These are phyloP conservation scores for Trypanosoma theileri DNA, from an alignment of 208 protist genomes.

Conservation along the genomic window DNA sequence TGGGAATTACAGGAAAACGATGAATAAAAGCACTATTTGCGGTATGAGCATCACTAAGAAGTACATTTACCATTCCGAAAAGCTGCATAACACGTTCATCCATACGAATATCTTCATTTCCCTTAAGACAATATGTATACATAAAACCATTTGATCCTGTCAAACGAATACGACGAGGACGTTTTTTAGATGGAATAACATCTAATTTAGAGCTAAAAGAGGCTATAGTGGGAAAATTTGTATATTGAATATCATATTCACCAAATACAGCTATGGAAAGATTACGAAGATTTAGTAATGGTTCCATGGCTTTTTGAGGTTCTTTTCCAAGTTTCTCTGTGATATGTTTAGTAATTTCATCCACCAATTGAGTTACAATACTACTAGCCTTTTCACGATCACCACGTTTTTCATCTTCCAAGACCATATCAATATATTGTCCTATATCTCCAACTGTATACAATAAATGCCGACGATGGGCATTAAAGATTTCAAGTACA, in stretches of 20 bases:
- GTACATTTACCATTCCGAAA: constrained; percentile 99
- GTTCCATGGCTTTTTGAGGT: constrained; percentile 94
- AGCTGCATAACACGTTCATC: constrained; percentile 99
- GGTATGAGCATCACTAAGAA: constrained; percentile 93
- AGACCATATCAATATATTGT: constrained; percentile 80
- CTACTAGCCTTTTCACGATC: constrained; percentile 80
- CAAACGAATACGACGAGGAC: constrained; percentile 97
- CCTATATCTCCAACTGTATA: constrained; percentile 91
- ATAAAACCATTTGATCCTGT: constrained; percentile 95
- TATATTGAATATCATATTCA: constrained; percentile 88
- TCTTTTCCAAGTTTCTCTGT: constrained; percentile 93
- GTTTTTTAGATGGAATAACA: constrained; percentile 99
- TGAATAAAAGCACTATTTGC: constrained; percentile 88
- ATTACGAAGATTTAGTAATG: constrained; percentile 93
- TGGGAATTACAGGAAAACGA: constrained; percentile 98
- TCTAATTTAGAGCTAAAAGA: constrained; percentile 94
- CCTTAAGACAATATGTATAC: constrained; percentile 99
- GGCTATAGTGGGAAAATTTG: constrained; percentile 90
- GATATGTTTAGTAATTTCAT: constrained; percentile 97
- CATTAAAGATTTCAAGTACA: constrained; percentile 80
- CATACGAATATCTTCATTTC: constrained; percentile 98
- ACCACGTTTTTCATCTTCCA: constrained; percentile 73
- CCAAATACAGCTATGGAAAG: constrained; percentile 98
- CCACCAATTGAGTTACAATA: constrained; percentile 93
- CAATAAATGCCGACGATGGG: constrained; percentile 74